Base-by-base conservation (phyloP, 805 yeast genomes). In the Ogataea degrootiae region DNA sequence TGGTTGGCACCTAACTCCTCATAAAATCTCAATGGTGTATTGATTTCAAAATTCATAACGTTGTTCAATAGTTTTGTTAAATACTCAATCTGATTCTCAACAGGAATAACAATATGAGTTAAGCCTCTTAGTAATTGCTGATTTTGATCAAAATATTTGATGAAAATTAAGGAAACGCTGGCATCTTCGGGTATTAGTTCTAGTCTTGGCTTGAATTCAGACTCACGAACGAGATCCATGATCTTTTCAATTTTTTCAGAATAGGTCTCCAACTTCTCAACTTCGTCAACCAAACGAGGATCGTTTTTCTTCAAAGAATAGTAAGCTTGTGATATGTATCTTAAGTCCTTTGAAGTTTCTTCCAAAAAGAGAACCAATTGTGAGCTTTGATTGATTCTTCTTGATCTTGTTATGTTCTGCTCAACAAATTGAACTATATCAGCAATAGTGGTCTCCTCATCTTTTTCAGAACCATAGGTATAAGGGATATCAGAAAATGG, bases 1-100 rank as follows among this genome's bases (percentile, higher is more conserved):
- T 75, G 73, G 5, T 69, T 69, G 2, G 80, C 78, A 36, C 80
- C 77, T 22, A 84, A 63, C 56, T 87, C 95, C 62, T 87, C 95
- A 52, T 60, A 77, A 17, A 77, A 60, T 15, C 63, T 67, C 34
- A 79, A 55, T 12, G 68, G 62, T 0, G 65, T 56, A 2, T 64
- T 58, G 15, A 63, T 61, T 3, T 59, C 54, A 44, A 74, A 68
- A 3, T 71, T 72, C 55, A 81, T 68, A 7, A 75, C 52, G 23
- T 61, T 53, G 45, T 70, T 71, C 9, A 84, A 47, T 1, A 69
- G 60, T 12, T 73, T 71, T 3, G 70, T 53, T 16, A 83, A 49
- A 2, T 66, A 60, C 0, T 69, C 67, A 6, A 83, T 63, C 1
- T 62, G 58, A 19, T 75, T 78, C 41, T 75, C 76, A 44, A 74